Percentiles rank a stretch among this genome's conserved stretches.
Conservation (phyloP, 2,329 filamentous ascomycete species). For the Parastagonospora avenae region DNA sequence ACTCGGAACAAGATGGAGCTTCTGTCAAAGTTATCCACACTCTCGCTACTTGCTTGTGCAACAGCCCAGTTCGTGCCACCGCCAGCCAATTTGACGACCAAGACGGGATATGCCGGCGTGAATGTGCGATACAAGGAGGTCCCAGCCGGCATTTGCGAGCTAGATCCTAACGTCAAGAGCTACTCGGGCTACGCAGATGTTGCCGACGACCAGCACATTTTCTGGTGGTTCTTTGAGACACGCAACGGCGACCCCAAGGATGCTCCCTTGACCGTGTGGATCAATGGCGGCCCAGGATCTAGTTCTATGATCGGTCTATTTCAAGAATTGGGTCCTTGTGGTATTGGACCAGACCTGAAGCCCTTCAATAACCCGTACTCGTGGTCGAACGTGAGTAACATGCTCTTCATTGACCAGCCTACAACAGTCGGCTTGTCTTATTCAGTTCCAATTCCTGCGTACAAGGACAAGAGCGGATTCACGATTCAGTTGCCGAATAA, state of each 20-base stretch:
- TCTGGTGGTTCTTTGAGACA: constrained; percentile 64
- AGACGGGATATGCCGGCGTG: constrained; percentile 53
- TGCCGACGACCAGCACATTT: constrained; percentile 57
- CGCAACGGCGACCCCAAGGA: constrained; percentile 55
- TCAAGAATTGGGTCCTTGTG: constrained; percentile 60
- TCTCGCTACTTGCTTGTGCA: constrained; percentile 25
- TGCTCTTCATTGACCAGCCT: constrained; percentile 74
- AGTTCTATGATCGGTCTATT: constrained; percentile 63
- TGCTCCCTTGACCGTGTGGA: constrained; percentile 65
- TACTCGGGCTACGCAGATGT: constrained; percentile 63
- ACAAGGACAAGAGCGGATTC: constrained; percentile 36
- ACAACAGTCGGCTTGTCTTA: constrained; percentile 65
- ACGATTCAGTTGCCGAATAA: constrained; percentile 54
- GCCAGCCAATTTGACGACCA: constrained; percentile 51
- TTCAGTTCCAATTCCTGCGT: constrained; percentile 50
- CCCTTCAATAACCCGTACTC: constrained; percentile 66
- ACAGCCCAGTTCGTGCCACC: constrained; percentile 52
- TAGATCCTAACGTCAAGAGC: constrained; percentile 61
- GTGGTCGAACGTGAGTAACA: constrained; percentile 68
- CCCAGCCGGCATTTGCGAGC: constrained; percentile 60
- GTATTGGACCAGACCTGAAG: constrained; percentile 51
- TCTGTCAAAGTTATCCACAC: constrained; percentile 12
- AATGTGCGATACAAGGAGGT: constrained; percentile 65
- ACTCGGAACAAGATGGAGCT: constrained; percentile 11
- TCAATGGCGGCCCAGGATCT: constrained; percentile 62